phyloP scores from a whole-genome alignment of 2,329 filamentous ascomycete species.

The Aspergillus cejpii region DNA sequence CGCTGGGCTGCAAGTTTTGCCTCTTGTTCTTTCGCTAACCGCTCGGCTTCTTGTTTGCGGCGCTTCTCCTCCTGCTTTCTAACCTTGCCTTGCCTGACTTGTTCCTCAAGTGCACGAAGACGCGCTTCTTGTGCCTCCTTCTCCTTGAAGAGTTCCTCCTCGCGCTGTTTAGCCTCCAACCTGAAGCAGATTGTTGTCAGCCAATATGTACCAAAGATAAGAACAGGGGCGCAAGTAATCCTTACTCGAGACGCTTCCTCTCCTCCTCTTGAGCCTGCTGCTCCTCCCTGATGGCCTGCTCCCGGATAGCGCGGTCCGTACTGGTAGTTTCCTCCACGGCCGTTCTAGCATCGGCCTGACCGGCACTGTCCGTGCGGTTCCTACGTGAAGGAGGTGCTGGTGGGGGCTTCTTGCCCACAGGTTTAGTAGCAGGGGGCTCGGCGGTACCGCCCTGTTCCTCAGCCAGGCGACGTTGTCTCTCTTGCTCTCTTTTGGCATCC shows the following conservation, averaged over 20 bases:
- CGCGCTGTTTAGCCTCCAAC: constrained; percentile 64
- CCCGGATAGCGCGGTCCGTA: constrained; percentile 53
- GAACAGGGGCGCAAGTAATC: constrained; percentile 37
- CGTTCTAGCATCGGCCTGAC: constrained; percentile 53
- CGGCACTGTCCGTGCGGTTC: constrained; percentile 49
- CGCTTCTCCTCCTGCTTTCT: constrained; percentile 96
- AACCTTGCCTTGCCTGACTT: constrained; percentile 85
- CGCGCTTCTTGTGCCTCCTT: constrained; percentile 74
- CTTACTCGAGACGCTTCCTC: constrained; percentile 71
- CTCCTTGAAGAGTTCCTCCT: constrained; percentile 73
- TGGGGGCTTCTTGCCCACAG: constrained; percentile 62
- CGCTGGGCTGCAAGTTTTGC: constrained; percentile 73
- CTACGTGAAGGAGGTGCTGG: constrained; percentile 68
- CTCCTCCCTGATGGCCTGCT: constrained; percentile 54
- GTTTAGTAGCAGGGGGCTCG: constrained; percentile 52
- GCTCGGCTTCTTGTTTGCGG: constrained; percentile 78
- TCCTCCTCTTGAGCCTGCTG: constrained; percentile 69
- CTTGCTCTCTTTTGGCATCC: constrained; percentile 78
- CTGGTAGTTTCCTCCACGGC: constrained; percentile 55
- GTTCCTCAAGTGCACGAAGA: constrained; percentile 83
- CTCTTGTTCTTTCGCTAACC: constrained; percentile 84
- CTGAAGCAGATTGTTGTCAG: constrained; percentile 42
- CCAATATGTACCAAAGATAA: not conserved
- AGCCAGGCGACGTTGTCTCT: constrained; percentile 74
- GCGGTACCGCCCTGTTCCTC: constrained; percentile 58